Conservation (phyloP, 495 filamentous ascomycete species). For the Articulospora tetracladia region DNA sequence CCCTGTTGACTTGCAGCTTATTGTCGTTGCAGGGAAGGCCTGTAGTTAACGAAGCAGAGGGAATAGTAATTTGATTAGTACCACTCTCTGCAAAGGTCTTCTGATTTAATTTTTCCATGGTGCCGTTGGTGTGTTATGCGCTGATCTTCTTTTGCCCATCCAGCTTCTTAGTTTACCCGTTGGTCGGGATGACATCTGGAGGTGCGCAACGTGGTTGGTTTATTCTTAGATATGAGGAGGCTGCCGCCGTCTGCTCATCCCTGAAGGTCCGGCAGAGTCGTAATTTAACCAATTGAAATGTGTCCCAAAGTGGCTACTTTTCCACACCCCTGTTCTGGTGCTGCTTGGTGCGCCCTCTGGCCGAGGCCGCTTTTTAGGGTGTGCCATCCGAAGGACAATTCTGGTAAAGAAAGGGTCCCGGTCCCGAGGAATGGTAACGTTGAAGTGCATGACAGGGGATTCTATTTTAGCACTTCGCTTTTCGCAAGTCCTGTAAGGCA, state of each 20-base stretch:
- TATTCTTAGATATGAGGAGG: slow-evolving; percentile 8
- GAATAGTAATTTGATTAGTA: neutral
- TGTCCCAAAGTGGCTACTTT: neutral
- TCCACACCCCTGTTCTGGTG: neutral
- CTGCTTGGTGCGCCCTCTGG: neutral
- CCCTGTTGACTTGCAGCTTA: too few species aligned
- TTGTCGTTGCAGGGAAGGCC: too few species aligned
- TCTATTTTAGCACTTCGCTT: neutral
- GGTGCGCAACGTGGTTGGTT: slow-evolving; percentile 11
- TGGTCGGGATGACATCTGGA: slow-evolving; percentile 14
- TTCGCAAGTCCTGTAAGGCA: too few species aligned
- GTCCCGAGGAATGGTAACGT: slow-evolving; percentile 7
- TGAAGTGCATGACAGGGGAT: slow-evolving; percentile 1
- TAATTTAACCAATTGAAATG: neutral
- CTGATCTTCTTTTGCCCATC: neutral
- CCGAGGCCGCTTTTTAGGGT: neutral
- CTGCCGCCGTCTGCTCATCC: neutral
- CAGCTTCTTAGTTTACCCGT: slow-evolving; percentile 16
- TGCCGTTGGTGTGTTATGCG: neutral
- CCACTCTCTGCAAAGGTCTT: too few species aligned
- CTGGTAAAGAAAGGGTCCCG: slow-evolving; percentile 3
- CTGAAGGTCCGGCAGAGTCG: neutral
- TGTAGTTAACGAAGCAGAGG: too few species aligned
- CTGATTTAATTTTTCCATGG: too few species aligned
- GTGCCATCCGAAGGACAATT: neutral